Base-by-base conservation (phyloP, 2,329 filamentous ascomycete species). In the Rasamsonia emersonii region DNA sequence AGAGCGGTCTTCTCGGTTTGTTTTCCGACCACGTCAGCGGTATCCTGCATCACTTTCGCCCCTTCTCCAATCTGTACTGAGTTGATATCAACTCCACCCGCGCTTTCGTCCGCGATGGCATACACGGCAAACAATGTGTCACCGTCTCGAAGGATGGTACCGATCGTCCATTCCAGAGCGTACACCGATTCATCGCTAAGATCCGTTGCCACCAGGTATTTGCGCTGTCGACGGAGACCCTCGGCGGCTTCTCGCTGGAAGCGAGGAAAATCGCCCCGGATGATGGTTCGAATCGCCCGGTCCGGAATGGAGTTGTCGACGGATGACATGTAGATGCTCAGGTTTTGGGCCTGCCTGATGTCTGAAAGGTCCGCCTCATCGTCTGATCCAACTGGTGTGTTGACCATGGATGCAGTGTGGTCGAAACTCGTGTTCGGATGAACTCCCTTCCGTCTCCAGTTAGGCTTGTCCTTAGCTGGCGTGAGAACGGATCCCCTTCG, bases 121-220 rank as follows among this genome's bases (percentile, higher is more conserved):
- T 93, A 94, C 27, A 96, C 85, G 2, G 86, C 86, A 40, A 95
- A 78, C 20, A 98, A 70, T 0, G 89, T 96, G 54, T 98, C 91
- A 5, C 91, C 91, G 46, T 96, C 88, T 29, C 91, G 76, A 18
- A 98, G 68, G 4, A 96, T 86, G 0, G 89, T 96, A 5, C 91
- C 91, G 35, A 98, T 88, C 0, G 89, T 91, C 91, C 91, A 98
- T 57, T 98, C 91, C 18, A 98, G 69, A 1, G 91, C 91, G 56
- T 96, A 93, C 5, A 85, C 84, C 4, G 89, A 88, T 62, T 98
- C 91, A 21, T 91, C 84, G 45, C 88, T 95, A 3, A 96, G 65
- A 58, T 98, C 91, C 0, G 86, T 95, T 3, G 91, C 89, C n/a
- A 95, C 86, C 10, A 98, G 66, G 53, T 96, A 98, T 49, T 91